Conservation (phyloP, 2,329 filamentous ascomycete species). For the Talaromyces rugulosus region DNA sequence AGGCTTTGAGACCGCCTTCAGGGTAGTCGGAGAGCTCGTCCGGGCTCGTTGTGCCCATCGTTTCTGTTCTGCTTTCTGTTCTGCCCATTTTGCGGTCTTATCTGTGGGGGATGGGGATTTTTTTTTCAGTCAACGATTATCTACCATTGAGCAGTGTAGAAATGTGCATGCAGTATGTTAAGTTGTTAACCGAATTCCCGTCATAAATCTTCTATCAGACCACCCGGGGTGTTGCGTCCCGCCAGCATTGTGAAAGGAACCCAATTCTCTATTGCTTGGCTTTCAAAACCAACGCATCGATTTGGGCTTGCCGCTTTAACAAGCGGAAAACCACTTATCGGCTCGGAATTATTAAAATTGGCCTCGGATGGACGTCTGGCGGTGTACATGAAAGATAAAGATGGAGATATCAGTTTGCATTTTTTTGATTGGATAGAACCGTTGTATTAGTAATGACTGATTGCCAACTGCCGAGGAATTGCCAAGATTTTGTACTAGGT, state of each 20-base stretch:
- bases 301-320: not conserved
- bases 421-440: no score
- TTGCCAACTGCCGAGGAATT: not conserved
- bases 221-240: not conserved
- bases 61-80: not conserved
- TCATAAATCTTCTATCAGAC: not conserved
- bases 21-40: constrained; percentile 21
- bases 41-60: not conserved
- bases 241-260: not conserved
- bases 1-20: constrained; percentile 40
- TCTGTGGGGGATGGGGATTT: not conserved
- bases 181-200: not conserved
- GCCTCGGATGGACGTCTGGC: not conserved
- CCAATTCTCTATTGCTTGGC: not conserved
- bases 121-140: not conserved
- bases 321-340: not conserved
- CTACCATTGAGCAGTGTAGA: not conserved
- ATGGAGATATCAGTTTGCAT: no score
- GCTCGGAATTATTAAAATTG: not conserved
- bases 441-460: not conserved
- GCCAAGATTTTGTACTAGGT: not conserved
- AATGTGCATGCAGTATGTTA: not conserved
- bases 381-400: no score
- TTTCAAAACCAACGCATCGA: not conserved
- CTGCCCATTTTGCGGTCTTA: not conserved